Base-by-base conservation (phyloP, 805 yeast genomes). In the Starmerella bombicola region DNA sequence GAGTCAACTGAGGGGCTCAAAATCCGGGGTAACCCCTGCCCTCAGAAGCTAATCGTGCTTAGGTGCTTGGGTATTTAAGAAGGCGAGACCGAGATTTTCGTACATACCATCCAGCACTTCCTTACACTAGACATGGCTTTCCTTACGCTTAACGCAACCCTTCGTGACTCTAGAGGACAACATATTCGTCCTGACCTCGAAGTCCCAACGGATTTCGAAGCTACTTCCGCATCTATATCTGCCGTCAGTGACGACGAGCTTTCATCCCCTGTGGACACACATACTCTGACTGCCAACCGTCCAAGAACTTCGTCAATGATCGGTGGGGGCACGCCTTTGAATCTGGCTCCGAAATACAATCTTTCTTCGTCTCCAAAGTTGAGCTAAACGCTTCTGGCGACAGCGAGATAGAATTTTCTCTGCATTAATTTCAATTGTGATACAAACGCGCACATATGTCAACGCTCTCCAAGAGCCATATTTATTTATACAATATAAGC, bases 321-420 rank as follows among this genome's bases (percentile, higher is more conserved):
- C 24, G 54, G 54, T 24, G 52, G 52, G 18, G 50, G 52, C 31
- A 17, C 33, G 16, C 54, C 54, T 1, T 36, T 50, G 22, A 26
- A 35, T 16, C 40, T 50, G 16, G 32, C 16, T n/a, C 30, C 26
- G 16, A 15, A 15, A 18, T 10, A 17, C 38, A 17, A 24, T 17
- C 13, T 35, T 24, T 24, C 31, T 3, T 17, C 7, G 20, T 3
- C 30, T 13, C 7, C 33, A 17, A 16, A 28, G n/a, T n/a, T 24
- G 13, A 24, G 28, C 28, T 13, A 13, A 9, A 9, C 28, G 28
- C 28, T 9, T 9, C 28, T 9, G 12, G 13, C 12, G 28, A 13
- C 28, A 13, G n/a, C n/a, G n/a, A n/a, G n/a, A n/a, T n/a, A n/a
- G n/a, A n/a, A n/a, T n/a, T n/a, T n/a, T n/a, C n/a, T 13, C 13